Evolutionary conservation across 371 early-diverging fungal species (phyloP), one percentile per base, ranked within the genome.

Genomic region (Saksenaea vasiformis): DNA sequence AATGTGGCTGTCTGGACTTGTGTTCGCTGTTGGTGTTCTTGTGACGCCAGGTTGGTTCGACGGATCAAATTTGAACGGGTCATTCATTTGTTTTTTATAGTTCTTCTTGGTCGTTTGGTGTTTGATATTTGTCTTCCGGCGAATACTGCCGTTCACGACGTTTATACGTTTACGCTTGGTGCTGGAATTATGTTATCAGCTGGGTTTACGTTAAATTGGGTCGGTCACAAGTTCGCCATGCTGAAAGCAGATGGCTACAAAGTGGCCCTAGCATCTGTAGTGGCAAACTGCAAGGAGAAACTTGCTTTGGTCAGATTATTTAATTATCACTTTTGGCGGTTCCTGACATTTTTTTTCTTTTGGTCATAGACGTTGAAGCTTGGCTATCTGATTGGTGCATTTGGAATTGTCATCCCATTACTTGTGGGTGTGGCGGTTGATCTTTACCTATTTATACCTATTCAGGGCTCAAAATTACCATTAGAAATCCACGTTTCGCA

Each of bases 1-100:
- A 22, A 78, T 85, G 63, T 86, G 86, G 86, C 60, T 80, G 3
- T 74, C 81, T 26, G 78, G 79, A 0, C 73, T 77, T 26, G 41
- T 74, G 5, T 75, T 86, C 37, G 61, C 77, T 9, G 72, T 77
- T 9, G 58, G 80, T 11, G 63, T 83, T 1, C 68, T 81, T 28
- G 70, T 83, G 36, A 61, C 67, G 28, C 82, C 84, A 60, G 67
- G 85, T 85, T 78, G 69, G 81, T 73, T 27, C 24, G 22, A 71
- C 80, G 26, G 34, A 13, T 17, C n/a, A 34, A 27, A 34, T 34
- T 34, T n/a, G 15, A 58, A 51, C 24, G 13, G 19, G 10, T 0
- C 9, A 44, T 15, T 0, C 7, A 34, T 8, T 26, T 56, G 26
- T 59, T 31, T 39, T 28, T 5, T 51, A 10, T 61, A 86, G 86